Conservation (phyloP, 345 rosid species). For the Carallia brachiata region DNA sequence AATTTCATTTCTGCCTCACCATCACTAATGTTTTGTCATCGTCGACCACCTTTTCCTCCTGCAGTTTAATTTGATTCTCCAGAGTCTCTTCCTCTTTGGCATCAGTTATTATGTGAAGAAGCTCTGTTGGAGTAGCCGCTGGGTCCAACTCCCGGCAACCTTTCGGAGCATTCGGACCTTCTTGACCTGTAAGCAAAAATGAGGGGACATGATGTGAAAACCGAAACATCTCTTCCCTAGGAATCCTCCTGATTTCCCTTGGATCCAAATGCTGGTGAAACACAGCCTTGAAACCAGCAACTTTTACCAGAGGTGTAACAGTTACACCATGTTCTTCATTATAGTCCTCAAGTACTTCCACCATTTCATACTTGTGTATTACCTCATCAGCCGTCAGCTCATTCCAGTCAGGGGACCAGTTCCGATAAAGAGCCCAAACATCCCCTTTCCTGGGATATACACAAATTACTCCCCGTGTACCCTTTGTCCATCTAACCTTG, state of each 20-base stretch:
- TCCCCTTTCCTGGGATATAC: slow-evolving; percentile 24
- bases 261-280: slow-evolving; percentile 29
- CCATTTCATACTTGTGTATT: slow-evolving; percentile 29
- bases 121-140: slow-evolving; percentile 24
- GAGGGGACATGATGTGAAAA: slow-evolving; percentile 30
- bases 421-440: slow-evolving; percentile 30
- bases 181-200: slow-evolving; percentile 25
- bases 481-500: slow-evolving; percentile 24
- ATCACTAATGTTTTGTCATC: neutral
- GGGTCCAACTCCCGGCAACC: slow-evolving; percentile 33
- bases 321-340: slow-evolving; percentile 17
- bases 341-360: slow-evolving; percentile 27
- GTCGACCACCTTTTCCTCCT: slow-evolving; percentile 18
- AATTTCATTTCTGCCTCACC: slow-evolving; percentile 8
- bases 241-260: slow-evolving; percentile 17
- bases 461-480: slow-evolving; percentile 17
- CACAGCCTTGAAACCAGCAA: slow-evolving; percentile 29
- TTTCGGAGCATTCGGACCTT: slow-evolving; percentile 26
- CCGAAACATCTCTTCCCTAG: slow-evolving; percentile 23
- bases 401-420: slow-evolving; percentile 29
- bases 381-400: slow-evolving; percentile 26
- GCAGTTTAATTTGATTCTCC: slow-evolving; percentile 14
- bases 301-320: slow-evolving; percentile 22
- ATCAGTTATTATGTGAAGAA: slow-evolving; percentile 33
- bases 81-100: slow-evolving; percentile 34